Conservation (phyloP, 2,329 filamentous ascomycete species). For the Clonostachys byssicola region DNA sequence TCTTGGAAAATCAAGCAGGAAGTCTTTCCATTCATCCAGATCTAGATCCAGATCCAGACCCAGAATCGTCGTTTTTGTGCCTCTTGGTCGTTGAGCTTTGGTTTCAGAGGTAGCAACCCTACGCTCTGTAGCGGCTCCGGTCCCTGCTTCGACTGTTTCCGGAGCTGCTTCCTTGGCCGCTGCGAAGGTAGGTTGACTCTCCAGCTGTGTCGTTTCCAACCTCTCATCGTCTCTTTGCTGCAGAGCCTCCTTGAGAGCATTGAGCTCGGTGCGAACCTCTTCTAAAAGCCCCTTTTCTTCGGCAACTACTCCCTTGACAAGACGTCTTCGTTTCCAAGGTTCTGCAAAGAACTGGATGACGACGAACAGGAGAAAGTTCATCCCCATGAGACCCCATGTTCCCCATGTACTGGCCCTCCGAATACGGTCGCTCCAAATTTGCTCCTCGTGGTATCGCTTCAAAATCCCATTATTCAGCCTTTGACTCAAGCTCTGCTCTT, state of each 20-base stretch:
- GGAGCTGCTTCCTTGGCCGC: constrained; percentile 1
- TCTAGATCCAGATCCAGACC: not conserved
- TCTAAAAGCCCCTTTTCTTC: constrained; percentile 61
- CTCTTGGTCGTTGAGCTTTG: no score
- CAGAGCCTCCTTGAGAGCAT: constrained; percentile 20
- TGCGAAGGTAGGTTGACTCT: constrained; percentile 4
- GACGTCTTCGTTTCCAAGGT: constrained; percentile 78
- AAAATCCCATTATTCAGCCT: constrained; percentile 79
- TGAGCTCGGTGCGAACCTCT: constrained; percentile 38
- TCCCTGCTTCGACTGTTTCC: not conserved
- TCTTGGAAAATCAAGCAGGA: constrained; percentile 30
- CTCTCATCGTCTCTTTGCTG: constrained; percentile 10
- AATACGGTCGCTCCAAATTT: constrained; percentile 99
- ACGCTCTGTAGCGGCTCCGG: not conserved
- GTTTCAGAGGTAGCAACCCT: not conserved
- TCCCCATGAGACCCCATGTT: constrained; percentile 95
- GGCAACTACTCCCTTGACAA: constrained; percentile 80
- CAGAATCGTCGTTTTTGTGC: no score
- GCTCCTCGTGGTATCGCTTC: constrained; percentile 94
- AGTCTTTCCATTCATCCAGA: constrained; percentile 32
- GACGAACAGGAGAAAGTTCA: constrained; percentile 87
- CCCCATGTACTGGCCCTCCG: constrained; percentile 96
- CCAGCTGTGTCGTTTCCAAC: not conserved
- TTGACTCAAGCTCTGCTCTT: constrained; percentile 72
- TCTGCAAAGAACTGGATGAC: constrained; percentile 86